Percentiles rank a stretch among this genome's conserved stretches.
These are phyloP conservation scores for Fusarium sp. DNA, from an alignment of 2,329 filamentous ascomycete genomes.

Conservation along the genomic window DNA sequence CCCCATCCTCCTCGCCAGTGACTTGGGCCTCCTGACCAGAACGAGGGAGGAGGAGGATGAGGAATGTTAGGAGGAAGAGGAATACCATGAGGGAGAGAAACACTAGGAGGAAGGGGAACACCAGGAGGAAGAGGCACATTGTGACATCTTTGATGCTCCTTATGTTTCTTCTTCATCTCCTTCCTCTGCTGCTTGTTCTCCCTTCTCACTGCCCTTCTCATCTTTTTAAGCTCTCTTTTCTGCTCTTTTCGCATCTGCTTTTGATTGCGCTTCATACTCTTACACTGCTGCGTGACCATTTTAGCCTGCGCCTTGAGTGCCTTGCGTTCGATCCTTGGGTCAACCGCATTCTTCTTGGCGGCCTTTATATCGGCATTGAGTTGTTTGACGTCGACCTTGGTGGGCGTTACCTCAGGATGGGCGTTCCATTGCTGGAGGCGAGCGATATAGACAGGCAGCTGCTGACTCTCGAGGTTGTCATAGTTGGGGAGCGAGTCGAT, in stretches of 20 bases:
- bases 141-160: constrained; percentile 44
- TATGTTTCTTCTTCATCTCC: constrained; percentile 47
- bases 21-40: constrained; percentile 10
- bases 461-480: constrained; percentile 60
- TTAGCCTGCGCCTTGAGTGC: constrained; percentile 58
- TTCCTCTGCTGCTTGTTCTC: constrained; percentile 48
- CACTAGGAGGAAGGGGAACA: constrained; percentile 4
- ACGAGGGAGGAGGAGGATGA: constrained; percentile 10
- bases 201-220: constrained; percentile 48
- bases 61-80: constrained; percentile 13
- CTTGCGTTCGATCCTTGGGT: constrained; percentile 41
- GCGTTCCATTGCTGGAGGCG: constrained; percentile 62
- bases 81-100: not conserved
- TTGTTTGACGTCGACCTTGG: constrained; percentile 56
- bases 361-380: constrained; percentile 58
- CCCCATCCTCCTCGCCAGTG: constrained; percentile 17
- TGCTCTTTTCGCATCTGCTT: constrained; percentile 47
- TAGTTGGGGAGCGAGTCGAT: constrained; percentile 66
- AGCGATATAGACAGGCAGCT: constrained; percentile 59
- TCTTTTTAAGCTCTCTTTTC: constrained; percentile 47
- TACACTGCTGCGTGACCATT: constrained; percentile 56
- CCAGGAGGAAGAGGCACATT: constrained; percentile 4
- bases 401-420: constrained; percentile 61
- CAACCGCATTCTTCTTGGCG: constrained; percentile 42
- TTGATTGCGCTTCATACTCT: constrained; percentile 49